Evolutionary conservation across 164 flowering plant species (phyloP), one percentile per base, ranked within the genome.

Genomic region (Stephania cephalantha): DNA sequence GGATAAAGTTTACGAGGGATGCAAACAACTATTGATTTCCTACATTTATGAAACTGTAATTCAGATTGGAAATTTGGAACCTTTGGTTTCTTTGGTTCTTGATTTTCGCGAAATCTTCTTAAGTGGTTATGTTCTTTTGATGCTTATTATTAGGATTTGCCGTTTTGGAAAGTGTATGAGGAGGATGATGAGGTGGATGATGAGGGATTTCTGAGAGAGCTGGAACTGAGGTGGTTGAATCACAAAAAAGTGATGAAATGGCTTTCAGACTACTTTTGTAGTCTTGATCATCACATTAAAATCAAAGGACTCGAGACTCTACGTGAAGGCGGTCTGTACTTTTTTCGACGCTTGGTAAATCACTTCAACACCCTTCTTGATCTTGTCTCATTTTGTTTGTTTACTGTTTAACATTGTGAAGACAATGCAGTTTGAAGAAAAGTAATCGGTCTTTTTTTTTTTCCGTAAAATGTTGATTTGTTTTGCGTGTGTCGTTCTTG

Each of bases 241-340:
- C 87, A 87, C 70, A 83, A 82, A 78, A 77, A 82, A 35, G 80
- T 85, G 88, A 81, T 84, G 46, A 77, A 78, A 46, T 84, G 88
- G 90, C 78, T 84, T 31, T 83, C 86, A 42, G 71, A 80, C n/a
- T 82, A 83, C 79, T 85, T 84, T 25, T 65, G 63, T 63, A 84
- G 85, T 79, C 79, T 87, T 30, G 87, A 85, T 42, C 86, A 87
- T 78, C 79, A 79, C 55, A 76, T 48, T 12, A 48, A 46, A 25
- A 25, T 25, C 25, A 25, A 25, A 25, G 25, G 25, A 25, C 25
- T 25, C 25, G 25, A 25, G 25, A 25, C 25, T 25, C 25, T 25
- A 0, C 25, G 25, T 25, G 25, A 25, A 25, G 25, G 25, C 25
- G 25, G 25, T 25, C 25, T 25, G 25, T 25, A 25, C 25, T 25